phyloP scores from a whole-genome alignment of 352 stramenopile genomes.

The Phytopythium vexans region DNA sequence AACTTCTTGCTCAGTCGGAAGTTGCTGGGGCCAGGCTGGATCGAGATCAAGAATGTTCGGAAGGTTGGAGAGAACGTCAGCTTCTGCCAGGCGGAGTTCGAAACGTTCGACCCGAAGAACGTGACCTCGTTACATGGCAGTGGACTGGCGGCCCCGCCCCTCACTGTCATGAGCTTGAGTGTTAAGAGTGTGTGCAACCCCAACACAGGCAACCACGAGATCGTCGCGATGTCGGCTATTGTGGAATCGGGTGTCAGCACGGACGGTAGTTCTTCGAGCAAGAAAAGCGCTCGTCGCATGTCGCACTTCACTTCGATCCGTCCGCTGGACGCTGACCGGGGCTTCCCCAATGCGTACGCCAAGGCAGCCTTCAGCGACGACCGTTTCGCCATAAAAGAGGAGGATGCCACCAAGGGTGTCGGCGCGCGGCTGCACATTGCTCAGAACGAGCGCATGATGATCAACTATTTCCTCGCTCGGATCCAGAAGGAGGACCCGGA shows the following conservation, averaged over 20 bases:
- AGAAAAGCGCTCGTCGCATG: constrained; percentile 33
- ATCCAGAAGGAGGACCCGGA: constrained; percentile 97
- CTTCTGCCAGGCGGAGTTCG: constrained; percentile 95
- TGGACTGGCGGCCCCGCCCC: constrained; percentile 77
- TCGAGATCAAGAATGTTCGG: constrained; percentile 92
- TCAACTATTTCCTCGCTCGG: constrained; percentile 87
- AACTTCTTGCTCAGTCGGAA: constrained; percentile 97
- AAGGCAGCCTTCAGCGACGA: constrained; percentile 48
- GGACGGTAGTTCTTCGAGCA: constrained; percentile 45
- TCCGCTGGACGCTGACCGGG: constrained; percentile 55
- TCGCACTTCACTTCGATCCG: constrained; percentile 84
- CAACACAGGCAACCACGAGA: constrained; percentile 94
- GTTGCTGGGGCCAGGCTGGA: constrained; percentile 97
- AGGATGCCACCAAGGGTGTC: constrained; percentile 29
- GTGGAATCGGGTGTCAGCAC: constrained; percentile 73
- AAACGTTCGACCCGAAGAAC: constrained; percentile 90
- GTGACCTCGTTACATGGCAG: constrained; percentile 75
- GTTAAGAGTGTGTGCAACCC: constrained; percentile 98
- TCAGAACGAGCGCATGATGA: constrained; percentile 81
- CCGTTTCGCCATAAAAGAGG: constrained; percentile 50
- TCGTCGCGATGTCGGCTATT: constrained; percentile 85
- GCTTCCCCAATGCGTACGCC: constrained; percentile 61
- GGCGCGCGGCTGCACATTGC: constrained; percentile 67
- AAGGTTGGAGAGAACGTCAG: constrained; percentile 63
- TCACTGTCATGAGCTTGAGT: constrained; percentile 96